These are phyloP conservation scores for Drosera capensis DNA, from an alignment of 148 eudicot genomes.

Conservation along the genomic window DNA sequence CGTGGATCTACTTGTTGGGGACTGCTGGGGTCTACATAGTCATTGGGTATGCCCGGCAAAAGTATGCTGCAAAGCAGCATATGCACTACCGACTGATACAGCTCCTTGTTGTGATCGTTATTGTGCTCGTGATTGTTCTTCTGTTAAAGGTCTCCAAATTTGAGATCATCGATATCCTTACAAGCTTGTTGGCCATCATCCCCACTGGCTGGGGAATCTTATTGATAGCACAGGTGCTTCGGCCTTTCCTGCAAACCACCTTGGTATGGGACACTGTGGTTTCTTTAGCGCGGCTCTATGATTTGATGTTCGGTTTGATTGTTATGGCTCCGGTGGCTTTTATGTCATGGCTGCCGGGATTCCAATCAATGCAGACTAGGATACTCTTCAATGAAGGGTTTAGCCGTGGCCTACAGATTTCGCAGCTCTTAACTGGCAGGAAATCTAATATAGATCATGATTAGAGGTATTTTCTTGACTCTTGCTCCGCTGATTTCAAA, in stretches of 20 bases:
- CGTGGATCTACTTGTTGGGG: not conserved
- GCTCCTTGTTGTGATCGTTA: conserved; percentile 10
- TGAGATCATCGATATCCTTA: conserved; percentile 9
- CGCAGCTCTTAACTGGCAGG: conserved; percentile 6
- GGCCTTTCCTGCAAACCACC: conserved; percentile 9
- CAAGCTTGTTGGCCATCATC: conserved; percentile 10
- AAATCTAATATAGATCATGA: not conserved
- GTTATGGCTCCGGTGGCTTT: conserved; percentile 7
- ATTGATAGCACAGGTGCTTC: conserved; percentile 18
- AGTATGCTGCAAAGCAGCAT: not conserved
- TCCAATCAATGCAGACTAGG: conserved; percentile 4
- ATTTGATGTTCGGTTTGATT: conserved; percentile 5
- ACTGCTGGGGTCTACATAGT: conserved; percentile 4
- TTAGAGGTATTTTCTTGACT: not conserved
- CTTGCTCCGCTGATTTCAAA: too few relatives aligned
- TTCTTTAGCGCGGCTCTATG: conserved; percentile 14
- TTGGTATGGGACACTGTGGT: conserved; percentile 16
- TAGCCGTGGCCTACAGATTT: conserved; percentile 9
- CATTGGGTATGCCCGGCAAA: conserved; percentile 4
- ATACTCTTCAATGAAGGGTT: conserved; percentile 8
- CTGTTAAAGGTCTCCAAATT: conserved; percentile 13
- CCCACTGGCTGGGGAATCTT: conserved; percentile 24
- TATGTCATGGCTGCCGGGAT: conserved; percentile 5
- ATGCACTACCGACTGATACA: conserved; percentile 7
- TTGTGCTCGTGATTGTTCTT: conserved; percentile 7